Evolutionary conservation across 371 early-diverging fungal genomes (phyloP), one percentile per base, ranked within the genome.

Genomic region (Rhizopus microsporus): DNA sequence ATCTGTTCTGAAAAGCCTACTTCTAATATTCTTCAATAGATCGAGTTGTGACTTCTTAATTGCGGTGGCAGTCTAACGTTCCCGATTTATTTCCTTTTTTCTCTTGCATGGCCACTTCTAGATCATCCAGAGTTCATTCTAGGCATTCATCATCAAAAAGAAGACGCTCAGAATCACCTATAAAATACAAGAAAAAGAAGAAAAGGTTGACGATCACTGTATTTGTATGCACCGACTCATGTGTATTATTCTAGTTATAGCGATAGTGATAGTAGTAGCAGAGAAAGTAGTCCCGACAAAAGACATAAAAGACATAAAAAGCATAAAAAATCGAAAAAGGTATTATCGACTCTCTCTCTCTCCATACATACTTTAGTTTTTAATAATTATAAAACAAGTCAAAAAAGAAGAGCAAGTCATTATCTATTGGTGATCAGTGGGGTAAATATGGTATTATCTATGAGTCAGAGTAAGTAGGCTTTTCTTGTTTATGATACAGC

Each of bases 391-490:
- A 63, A 43, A 59, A 65, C 54, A 76, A 68, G 51, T 75, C 74
- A 53, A 60, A 62, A 32, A 75, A 67, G 29, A 74, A 69, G 54
- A 61, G 57, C 13, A 71, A 65, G 45, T 30, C 56, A 31, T 54
- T 55, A 10, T 35, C 58, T 23, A 60, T 72, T 15, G 71, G 70
- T 35, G 65, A 72, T 34, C 54, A 74, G 50, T 82, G 80, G 76
- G 84, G 86, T 40, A 69, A 74, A 44, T 74, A 79, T 59, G 86
- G 86, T n/a, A 75, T 86, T 57, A 80, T 80, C n/a, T 70, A 78
- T 60, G 78, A 78, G 64, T 49, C 74, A 55, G 77, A 80, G 79
- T 75, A 74, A 65, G 71, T 49, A 17, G 23, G 2, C 23, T 2
- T 57, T 9, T 35, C 7, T 23, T 43, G 1, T 7, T 43, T 29